A percentile compares a stretch with the other conserved stretches of the same genome.
Evolutionary conservation across 2,329 filamentous ascomycete genomes (phyloP).

Genomic region (Alternaria tenuissima): DNA sequence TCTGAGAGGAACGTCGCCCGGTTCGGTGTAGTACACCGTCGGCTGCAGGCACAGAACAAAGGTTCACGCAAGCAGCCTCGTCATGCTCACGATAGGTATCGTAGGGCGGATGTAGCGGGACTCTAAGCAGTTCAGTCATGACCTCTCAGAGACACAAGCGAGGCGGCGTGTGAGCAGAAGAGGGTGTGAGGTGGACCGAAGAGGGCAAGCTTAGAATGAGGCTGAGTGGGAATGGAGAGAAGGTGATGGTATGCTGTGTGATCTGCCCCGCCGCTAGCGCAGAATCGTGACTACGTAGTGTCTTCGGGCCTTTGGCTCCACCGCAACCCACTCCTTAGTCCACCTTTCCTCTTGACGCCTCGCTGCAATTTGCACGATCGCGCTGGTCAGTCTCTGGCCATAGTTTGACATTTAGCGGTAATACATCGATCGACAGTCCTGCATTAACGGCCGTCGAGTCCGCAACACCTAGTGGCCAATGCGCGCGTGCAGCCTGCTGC

Average conservation of each 20-base stretch:
- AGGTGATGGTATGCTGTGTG: conserved; percentile 30
- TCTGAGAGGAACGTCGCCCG: conserved; percentile 3
- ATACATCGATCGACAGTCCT: conserved; percentile 43
- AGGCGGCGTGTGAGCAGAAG: conserved; percentile 32
- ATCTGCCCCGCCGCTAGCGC: conserved; percentile 30
- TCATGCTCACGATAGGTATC: conserved; percentile 21
- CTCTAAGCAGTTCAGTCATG: conserved; percentile 34
- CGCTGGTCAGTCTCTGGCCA: conserved; percentile 22
- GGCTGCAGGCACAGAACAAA: conserved; percentile 30
- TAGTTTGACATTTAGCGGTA: conserved; percentile 22
- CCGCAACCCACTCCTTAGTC: background rate
- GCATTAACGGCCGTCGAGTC: conserved; percentile 41
- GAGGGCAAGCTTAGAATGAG: conserved; percentile 32
- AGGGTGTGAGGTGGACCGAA: conserved; percentile 26
- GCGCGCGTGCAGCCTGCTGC: conserved; percentile 38
- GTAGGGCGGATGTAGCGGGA: conserved; percentile 23
- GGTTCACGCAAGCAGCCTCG: conserved; percentile 39
- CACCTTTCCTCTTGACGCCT: conserved; percentile 11
- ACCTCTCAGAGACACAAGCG: conserved; percentile 27
- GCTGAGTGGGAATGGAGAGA: conserved; percentile 28
- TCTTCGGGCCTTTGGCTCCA: conserved; percentile 22
- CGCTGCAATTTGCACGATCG: conserved; percentile 27
- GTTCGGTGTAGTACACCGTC: conserved; percentile 10
- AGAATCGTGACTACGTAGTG: conserved; percentile 6
- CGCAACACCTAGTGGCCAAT: conserved; percentile 38